A percentile compares a stretch with the other conserved stretches of the same genome.
Evolutionary conservation across 768 basidiomycete genomes (phyloP).

Genomic region (Lentinula detonsa): DNA sequence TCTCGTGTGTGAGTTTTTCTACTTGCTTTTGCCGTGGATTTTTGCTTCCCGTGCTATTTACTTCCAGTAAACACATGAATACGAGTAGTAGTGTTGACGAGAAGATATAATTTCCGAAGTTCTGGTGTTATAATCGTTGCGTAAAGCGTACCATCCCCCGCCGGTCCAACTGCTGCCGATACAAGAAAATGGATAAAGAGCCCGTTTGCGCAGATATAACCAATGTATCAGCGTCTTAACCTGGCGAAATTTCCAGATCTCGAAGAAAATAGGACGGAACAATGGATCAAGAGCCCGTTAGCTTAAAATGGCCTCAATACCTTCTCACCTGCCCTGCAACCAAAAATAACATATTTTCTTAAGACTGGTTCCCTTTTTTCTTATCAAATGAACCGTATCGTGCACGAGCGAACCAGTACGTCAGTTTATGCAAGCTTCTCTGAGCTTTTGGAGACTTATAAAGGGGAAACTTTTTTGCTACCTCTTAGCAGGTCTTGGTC

Average conservation of each 20-base stretch:
- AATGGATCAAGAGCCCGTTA: constrained; percentile 1
- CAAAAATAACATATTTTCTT: neutral
- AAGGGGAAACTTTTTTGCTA: neutral
- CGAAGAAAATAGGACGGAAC: neutral
- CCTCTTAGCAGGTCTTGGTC: neutral
- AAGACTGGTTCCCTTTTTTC: neutral
- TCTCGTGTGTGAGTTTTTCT: neutral
- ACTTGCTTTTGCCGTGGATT: neutral
- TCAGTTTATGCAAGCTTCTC: neutral
- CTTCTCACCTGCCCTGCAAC: neutral
- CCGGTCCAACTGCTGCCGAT: neutral
- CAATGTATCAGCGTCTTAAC: neutral
- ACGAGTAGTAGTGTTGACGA: too few species aligned
- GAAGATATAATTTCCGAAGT: neutral
- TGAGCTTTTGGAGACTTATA: neutral
- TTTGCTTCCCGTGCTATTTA: neutral
- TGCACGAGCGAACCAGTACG: neutral
- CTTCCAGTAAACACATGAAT: neutral
- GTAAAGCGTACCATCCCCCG: neutral
- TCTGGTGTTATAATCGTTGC: neutral
- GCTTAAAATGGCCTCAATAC: neutral
- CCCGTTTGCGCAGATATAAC: neutral
- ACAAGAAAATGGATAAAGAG: neutral
- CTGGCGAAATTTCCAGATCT: neutral
- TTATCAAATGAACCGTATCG: neutral